These are phyloP conservation scores for Elaeis oleifera DNA, from an alignment of 202 grass and related monocot species.

Conservation along the genomic window DNA sequence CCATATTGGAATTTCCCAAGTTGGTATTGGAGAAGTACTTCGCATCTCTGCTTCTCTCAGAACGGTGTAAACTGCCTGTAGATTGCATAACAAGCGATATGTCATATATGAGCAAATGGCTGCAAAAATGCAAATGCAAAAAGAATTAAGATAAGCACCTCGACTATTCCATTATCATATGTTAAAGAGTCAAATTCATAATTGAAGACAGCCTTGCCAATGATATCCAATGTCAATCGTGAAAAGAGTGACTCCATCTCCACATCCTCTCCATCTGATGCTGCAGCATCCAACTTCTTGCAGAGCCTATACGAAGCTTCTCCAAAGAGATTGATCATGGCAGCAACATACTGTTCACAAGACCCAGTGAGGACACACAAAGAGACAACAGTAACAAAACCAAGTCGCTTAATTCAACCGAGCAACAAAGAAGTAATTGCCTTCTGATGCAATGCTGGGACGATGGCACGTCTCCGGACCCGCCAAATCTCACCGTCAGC, in stretches of 20 bases:
- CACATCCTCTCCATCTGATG: constrained; percentile 60
- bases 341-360: constrained; percentile 55
- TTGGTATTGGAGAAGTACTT: constrained; percentile 92
- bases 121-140: neutral
- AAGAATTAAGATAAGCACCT: constrained; percentile 36
- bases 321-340: constrained; percentile 83
- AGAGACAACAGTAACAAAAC: constrained; percentile 1
- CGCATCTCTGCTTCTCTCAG: constrained; percentile 85
- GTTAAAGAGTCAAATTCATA: constrained; percentile 95
- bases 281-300: constrained; percentile 72
- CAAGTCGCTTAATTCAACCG: neutral
- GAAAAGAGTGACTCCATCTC: constrained; percentile 97
- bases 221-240: constrained; percentile 76
- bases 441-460: constrained; percentile 95
- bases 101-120: neutral
- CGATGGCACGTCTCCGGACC: constrained; percentile 77
- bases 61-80: constrained; percentile 72
- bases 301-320: constrained; percentile 71
- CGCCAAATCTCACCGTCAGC: constrained; percentile 86
- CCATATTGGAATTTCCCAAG: constrained; percentile 99
- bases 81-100: constrained; percentile 10
- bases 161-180: constrained; percentile 87
- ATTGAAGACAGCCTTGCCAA: constrained; percentile 96
- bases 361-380: constrained; percentile 8
- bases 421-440: constrained; percentile 20